These are phyloP conservation scores for Pichia sp. DNA, from an alignment of 1,139 yeast genomes.

Conservation along the genomic window DNA sequence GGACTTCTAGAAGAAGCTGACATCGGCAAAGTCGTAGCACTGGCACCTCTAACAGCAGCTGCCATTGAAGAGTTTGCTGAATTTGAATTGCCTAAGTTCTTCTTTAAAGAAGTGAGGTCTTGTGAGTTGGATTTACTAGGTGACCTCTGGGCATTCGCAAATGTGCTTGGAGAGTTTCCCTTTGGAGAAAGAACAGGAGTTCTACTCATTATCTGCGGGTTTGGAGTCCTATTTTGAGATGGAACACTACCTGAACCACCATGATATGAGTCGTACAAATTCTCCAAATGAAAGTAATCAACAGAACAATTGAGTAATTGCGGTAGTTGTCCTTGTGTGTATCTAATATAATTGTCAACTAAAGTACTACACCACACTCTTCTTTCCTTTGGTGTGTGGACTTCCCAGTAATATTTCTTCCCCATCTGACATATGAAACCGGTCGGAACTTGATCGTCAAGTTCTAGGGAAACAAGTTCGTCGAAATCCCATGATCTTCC, in stretches of 20 bases:
- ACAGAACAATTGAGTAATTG: slow-evolving; percentile 43
- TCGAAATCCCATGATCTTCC: slow-evolving; percentile 92
- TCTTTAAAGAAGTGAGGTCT: slow-evolving; percentile 6
- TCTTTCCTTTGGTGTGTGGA: slow-evolving; percentile 65
- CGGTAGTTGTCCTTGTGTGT: slow-evolving; percentile 67
- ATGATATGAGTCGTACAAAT: slow-evolving; percentile 12
- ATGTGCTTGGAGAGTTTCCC: not conserved
- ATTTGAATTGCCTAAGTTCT: slow-evolving; percentile 3
- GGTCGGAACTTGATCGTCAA: slow-evolving; percentile 45
- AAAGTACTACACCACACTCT: slow-evolving; percentile 60
- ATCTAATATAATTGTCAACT: slow-evolving; percentile 59
- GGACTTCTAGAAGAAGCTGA: slow-evolving; percentile 4
- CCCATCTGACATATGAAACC: slow-evolving; percentile 65
- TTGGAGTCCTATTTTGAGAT: not conserved
- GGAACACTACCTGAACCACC: not conserved
- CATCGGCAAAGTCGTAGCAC: slow-evolving; percentile 7
- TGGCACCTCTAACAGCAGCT: slow-evolving; percentile 8
- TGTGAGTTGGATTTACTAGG: slow-evolving; percentile 8
- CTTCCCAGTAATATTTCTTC: slow-evolving; percentile 75
- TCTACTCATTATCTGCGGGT: not conserved
- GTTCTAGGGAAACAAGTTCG: slow-evolving; percentile 57
- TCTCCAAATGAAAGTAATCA: slow-evolving; percentile 28
- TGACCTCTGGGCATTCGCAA: slow-evolving; percentile 9
- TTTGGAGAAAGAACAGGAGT: slow-evolving; percentile 4
- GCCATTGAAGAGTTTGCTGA: slow-evolving; percentile 10